Evolutionary conservation across 2,329 filamentous ascomycete species (phyloP), one percentile per base, ranked within the genome.

Genomic region (Gremmenia infestans): DNA sequence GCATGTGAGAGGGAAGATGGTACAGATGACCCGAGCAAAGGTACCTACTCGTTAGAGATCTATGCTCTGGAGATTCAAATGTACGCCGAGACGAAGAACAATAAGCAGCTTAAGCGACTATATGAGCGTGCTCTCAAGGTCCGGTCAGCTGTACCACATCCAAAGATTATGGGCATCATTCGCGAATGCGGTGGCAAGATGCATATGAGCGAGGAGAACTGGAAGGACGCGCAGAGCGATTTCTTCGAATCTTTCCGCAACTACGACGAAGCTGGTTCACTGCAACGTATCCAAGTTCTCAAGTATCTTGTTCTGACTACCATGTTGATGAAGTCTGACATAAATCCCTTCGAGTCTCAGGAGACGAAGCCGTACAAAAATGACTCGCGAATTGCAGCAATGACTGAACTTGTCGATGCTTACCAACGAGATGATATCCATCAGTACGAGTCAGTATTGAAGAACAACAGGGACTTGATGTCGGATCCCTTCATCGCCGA

Each of bases 141-240:
- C 53, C 87, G 91, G 60, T 97, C 94, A n/a, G 94, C 94, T 0
- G 94, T 99, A 12, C 93, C 94, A 40, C 94, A 99, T 74, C 94
- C 94, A 57, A 96, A 96, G 75, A 96, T 99, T 71, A 97, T 97
- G 91, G 94, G 94, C 51, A 93, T 99, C 71, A 99, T 99, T 70
- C 88, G 93, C 53, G 94, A 99, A 76, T 99, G 94, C 71, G 94
- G 94, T 67, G 94, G 94, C 66, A 99, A 99, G 79, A 99, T 99
- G 94, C 92, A 97, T 76, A 97, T 99, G 94, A 94, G 89, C 72
- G 94, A 99, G 78, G 94, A 97, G 76, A 97, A 97, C 72, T 99
- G 94, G 94, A 91, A 94, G 71, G 90, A 92, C 68, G 94, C 94
- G 1, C 92, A 97, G 74, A 93, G 86, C 66, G 94, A 97, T 76